Base-by-base conservation (phyloP, 768 basidiomycete species). In the Pulveroboletus frians region DNA sequence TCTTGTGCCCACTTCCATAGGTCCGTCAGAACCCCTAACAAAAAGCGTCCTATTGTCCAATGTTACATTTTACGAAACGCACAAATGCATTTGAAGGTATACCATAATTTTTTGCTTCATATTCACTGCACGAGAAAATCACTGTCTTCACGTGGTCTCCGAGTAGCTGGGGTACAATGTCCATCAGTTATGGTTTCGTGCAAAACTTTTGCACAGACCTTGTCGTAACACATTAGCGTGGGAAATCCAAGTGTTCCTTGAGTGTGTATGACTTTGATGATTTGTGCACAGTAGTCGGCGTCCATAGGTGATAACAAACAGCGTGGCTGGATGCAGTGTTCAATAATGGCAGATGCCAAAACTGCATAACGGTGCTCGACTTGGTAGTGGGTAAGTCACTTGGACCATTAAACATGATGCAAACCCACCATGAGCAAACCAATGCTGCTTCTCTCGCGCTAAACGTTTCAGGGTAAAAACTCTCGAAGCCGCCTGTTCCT, bases 41-140 rank as follows among this genome's bases (percentile, higher is more conserved):
- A 69, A 70, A 97, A 98, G 27, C 93, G 92, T 21, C 91, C 94
- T 92, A 55, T 17, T 4, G 35, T 50, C 20, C 35, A 27, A 39
- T 41, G 30, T 51, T 8, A 11, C 9, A 21, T 51, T 17, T 53
- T 52, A 29, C 31, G 41, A 52, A 13, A 34, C 6, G 34, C 13
- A 11, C 5, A 27, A 29, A 49, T 32, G 36, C 36, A 34, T 10
- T 26, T 23, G 27, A 29, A 35, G 65, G 30, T 10, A 29, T 60
- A 89, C 94, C 93, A 59, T 92, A 93, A 67, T 97, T 98, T 43
- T 87, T 81, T 11, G 92, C 93, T 69, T 99, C 94, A 57, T 91
- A 91, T 70, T 95, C 95, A 55, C 94, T 96, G 61, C 92, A 94
- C 1, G 91, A 88, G 66, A 93, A 96, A 20, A 97, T 73, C 10